These are phyloP conservation scores for Rubia tinctorum DNA, from an alignment of 305 asterid genomes.

Conservation along the genomic window DNA sequence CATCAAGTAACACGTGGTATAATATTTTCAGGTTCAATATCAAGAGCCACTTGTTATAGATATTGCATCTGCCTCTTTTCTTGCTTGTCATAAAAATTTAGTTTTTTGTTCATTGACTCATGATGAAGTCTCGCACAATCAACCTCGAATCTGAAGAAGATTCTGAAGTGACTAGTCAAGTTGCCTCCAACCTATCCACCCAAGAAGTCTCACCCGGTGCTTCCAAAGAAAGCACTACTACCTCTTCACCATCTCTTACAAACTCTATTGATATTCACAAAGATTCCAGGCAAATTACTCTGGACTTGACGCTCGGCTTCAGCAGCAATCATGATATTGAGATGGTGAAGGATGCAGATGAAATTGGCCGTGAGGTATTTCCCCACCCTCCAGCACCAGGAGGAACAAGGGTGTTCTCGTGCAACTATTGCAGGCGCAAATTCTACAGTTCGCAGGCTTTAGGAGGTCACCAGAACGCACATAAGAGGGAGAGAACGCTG, in stretches of 20 bases:
- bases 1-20: not conserved
- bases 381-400: constrained; percentile 39
- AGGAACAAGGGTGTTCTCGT: constrained; percentile 59
- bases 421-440: constrained; percentile 88
- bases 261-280: constrained; percentile 22
- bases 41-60: not conserved
- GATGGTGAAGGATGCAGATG: constrained; percentile 17
- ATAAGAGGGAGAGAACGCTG: constrained; percentile 79
- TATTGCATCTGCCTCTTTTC: not conserved
- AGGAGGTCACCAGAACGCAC: constrained; percentile 96
- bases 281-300: constrained; percentile 37
- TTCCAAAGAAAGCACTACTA: constrained; percentile 35
- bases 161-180: constrained; percentile 27
- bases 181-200: constrained; percentile 33
- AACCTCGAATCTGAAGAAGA: constrained; percentile 33
- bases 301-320: constrained; percentile 76
- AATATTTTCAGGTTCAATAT: constrained; percentile 7
- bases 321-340: constrained; percentile 26
- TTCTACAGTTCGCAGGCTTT: constrained; percentile 92
- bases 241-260: constrained; percentile 33
- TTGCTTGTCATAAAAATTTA: not conserved
- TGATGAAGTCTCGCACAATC: constrained; percentile 16
- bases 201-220: constrained; percentile 41
- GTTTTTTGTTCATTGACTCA: not conserved
- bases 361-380: constrained; percentile 18